phyloP scores from a whole-genome alignment of 2,329 filamentous ascomycete genomes.

The Cryphonectria parasitica region DNA sequence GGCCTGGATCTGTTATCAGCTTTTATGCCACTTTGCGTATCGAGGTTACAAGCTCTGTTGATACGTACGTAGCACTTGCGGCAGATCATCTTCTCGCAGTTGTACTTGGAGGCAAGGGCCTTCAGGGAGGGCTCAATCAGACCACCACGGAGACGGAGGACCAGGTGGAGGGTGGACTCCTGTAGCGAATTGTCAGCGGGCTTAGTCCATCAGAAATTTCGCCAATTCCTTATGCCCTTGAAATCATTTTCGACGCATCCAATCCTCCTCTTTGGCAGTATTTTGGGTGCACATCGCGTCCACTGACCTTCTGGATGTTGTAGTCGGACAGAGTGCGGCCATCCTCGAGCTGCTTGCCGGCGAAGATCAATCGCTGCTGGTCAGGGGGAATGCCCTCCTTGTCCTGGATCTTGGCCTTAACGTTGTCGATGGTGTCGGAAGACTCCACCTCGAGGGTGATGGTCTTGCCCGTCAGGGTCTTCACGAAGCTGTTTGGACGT shows the following conservation, averaged over 20 bases:
- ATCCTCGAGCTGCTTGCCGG: conserved; percentile 98
- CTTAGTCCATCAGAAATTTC: conserved; percentile 8
- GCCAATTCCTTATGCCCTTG: neutral
- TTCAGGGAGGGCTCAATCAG: conserved; percentile 99
- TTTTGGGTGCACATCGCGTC: conserved; percentile 1
- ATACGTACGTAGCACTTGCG: conserved; percentile 98
- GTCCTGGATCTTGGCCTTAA: conserved; percentile 99
- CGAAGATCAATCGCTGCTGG: conserved; percentile 98
- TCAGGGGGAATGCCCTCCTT: conserved; percentile 99
- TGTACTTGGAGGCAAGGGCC: conserved; percentile 98
- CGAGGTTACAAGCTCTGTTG: neutral
- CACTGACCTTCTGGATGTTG: conserved; percentile 96
- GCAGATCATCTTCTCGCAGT: conserved; percentile 99
- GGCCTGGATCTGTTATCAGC: conserved; percentile 48
- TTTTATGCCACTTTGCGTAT: neutral
- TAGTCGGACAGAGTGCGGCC: conserved; percentile 96
- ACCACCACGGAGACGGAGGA: conserved; percentile 98
- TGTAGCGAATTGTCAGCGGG: conserved; percentile 42
- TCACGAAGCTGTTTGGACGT: conserved; percentile 80
- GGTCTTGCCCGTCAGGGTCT: conserved; percentile 99
- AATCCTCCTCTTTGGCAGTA: conserved; percentile 7
- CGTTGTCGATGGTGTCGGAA: conserved; percentile 99
- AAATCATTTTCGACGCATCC: conserved; percentile 3
- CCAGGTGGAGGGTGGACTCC: conserved; percentile 98
- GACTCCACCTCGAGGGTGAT: conserved; percentile 99